Evolutionary conservation across 345 rosid species (phyloP), one percentile per base, ranked within the genome.

Genomic region (Eucalyptus fibrosa): DNA sequence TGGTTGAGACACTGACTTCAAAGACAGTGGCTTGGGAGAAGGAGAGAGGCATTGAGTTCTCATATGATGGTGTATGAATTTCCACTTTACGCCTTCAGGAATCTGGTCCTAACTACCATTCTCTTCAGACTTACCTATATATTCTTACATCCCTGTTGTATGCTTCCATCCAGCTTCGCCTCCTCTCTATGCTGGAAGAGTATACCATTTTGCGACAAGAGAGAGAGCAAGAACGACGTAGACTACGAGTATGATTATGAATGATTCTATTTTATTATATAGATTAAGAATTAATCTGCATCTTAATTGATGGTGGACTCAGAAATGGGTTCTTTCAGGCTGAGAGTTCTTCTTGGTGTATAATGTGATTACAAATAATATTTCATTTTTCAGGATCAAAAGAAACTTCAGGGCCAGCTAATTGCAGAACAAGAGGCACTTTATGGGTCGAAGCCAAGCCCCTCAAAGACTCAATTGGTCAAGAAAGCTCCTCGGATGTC

Each of bases 371-470:
- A 86, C n/a, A 72, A 47, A 32, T 77, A 40, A 24, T 53, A 26
- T 53, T 87, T 82, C 87, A 88, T 56, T 91, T 87, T 65, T 37
- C 92, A 98, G 99, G 99, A 98, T 90, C 99, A 98, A 87, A 98
- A 98, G 97, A 98, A 98, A 93, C 94, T 98, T 89, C 98, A 98
- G 91, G 99, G 97, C 82, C 99, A 97, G 90, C 94, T 96, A 50
- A 97, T 96, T 87, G 97, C 99, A 60, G 99, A 97, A 90, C 99
- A 97, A 91, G 99, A 97, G 88, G 98, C 93, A 19, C 97, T 97
- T 59, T 98, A 96, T 82, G 99, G 99, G 37, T 98, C 99, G 69
- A 97, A 95, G 92, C 99, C 98, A 80, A 98, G 99, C 95, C 98
- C 99, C 86, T 95, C 98, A 40, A 98, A 98, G 95, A 93, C 95